Conservation (phyloP, 1,284 basidiomycete species). For the Prillingera fragicola region DNA sequence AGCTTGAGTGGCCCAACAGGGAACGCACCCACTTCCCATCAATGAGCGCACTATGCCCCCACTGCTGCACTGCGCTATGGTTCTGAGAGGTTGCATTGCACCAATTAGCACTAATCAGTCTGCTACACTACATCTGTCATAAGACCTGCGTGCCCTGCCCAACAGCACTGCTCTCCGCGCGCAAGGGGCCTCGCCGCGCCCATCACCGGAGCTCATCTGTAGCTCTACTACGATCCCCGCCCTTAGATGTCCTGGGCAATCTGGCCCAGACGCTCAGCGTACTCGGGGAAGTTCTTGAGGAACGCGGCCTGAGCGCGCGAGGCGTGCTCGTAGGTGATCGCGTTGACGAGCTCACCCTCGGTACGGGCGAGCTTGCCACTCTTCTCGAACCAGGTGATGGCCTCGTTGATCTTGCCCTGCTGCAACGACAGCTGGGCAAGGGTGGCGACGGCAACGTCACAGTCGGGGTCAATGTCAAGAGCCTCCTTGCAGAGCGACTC, state of each 20-base stretch:
- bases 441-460: constrained; percentile 93
- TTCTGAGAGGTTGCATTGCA: too few species aligned
- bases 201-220: too few species aligned
- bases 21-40: too few species aligned
- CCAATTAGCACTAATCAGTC: too few species aligned
- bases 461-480: constrained; percentile 79
- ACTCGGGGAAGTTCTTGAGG: constrained; percentile 71
- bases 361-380: constrained; percentile 83
- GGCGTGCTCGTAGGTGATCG: constrained; percentile 72
- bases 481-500: constrained; percentile 85
- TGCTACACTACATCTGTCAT: too few species aligned
- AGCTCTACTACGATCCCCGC: not conserved
- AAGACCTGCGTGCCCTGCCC: too few species aligned
- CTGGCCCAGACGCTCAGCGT: constrained; percentile 54
- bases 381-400: constrained; percentile 79
- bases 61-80: too few species aligned
- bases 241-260: constrained; percentile 43
- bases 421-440: constrained; percentile 90
- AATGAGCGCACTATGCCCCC: too few species aligned
- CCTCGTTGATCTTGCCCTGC: constrained; percentile 81
- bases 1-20: too few species aligned
- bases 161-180: too few species aligned
- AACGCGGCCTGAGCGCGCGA: constrained; percentile 75
- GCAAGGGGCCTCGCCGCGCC: too few species aligned
- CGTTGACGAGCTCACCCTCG: constrained; percentile 82